Base-by-base conservation (phyloP, 2,329 filamentous ascomycete species). In the Helotiales sp. region DNA sequence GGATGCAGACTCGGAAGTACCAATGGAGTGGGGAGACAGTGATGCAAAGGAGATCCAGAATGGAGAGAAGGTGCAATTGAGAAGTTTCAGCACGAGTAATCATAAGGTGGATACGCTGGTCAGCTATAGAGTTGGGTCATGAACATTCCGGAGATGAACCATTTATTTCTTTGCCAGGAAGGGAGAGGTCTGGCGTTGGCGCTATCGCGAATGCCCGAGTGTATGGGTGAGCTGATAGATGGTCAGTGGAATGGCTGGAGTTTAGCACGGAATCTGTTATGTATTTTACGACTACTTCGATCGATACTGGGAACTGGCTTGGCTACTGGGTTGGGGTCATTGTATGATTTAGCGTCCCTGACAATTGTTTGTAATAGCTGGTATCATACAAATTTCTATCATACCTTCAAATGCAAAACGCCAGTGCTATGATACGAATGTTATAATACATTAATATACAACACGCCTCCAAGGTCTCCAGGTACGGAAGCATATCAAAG, bases 21-120 rank as follows among this genome's bases (percentile, higher is more conserved):
- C 95, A 3, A 88, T 99, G 58, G 95, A 99, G 74, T 99, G 95
- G 95, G 95, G 95, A 47, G 95, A 99, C 76, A 96, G 91, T 66
- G 95, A 98, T 74, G 93, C 93, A 54, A 97, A 96, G 78, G 95
- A 99, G 79, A 97, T 99, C 63, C 81, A 67, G 71, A 90, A 95
- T 68, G 93, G 91, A 40, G 95, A 99, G 79, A 92, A 95, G 71
- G 95, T 99, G 29, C 93, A 97, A 77, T 77, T 99, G 70, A 84
- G 95, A 60, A 96, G 93, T 64, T 99, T 98, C 78, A 97, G 93
- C 74, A 99, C 95, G 15, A 92, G 88, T 64, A 96, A 88, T 69
- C 95, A 99, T 74, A 85, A 90, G 24, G 93, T 99, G 25, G 95
- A 97, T 71, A 99, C 95, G 0, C 76, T 98, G 64, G 95, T 99